Evolutionary conservation across 2,329 filamentous ascomycete genomes (phyloP).

Genomic region (Fonsecaea nubica): DNA sequence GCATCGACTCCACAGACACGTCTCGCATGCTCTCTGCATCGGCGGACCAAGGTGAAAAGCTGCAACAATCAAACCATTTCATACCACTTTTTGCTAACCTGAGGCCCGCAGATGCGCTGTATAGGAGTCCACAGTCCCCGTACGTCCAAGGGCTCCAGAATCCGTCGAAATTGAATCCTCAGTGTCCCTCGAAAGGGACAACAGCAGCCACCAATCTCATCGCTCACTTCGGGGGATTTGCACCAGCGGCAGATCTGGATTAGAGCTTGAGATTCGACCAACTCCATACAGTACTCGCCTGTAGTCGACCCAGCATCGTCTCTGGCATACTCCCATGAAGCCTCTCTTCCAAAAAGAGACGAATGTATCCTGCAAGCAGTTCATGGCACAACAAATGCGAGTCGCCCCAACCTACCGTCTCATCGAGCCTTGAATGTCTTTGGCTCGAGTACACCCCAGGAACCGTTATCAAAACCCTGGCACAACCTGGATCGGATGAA

Average conservation of each 20-base stretch:
- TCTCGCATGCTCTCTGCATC: constrained; percentile 20
- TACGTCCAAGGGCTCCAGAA: constrained; percentile 11
- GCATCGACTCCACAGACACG: constrained; percentile 14
- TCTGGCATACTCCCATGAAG: constrained; percentile 1
- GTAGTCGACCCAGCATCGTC: background rate
- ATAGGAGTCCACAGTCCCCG: constrained; percentile 20
- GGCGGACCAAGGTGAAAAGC: constrained; percentile 24
- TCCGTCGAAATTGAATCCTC: constrained; percentile 17
- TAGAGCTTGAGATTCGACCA: background rate
- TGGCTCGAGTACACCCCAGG: constrained; percentile 7
- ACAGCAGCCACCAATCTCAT: background rate
- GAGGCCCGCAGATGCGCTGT: constrained; percentile 18
- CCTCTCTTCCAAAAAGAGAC: constrained; percentile 2
- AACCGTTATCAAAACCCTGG: background rate
- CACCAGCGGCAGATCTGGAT: background rate
- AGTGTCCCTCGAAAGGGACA: constrained; percentile 20
- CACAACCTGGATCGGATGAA: background rate
- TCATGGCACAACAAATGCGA: constrained; percentile 1
- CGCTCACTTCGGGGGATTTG: background rate
- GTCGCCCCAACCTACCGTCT: constrained; percentile 13
- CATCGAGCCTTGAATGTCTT: constrained; percentile 16
- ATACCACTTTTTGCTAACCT: background rate
- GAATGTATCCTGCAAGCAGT: constrained; percentile 15
- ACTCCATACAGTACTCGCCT: background rate
- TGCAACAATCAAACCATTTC: background rate